These are phyloP conservation scores for Arabidopsis arenosa DNA, from an alignment of 345 rosid species.

Conservation along the genomic window DNA sequence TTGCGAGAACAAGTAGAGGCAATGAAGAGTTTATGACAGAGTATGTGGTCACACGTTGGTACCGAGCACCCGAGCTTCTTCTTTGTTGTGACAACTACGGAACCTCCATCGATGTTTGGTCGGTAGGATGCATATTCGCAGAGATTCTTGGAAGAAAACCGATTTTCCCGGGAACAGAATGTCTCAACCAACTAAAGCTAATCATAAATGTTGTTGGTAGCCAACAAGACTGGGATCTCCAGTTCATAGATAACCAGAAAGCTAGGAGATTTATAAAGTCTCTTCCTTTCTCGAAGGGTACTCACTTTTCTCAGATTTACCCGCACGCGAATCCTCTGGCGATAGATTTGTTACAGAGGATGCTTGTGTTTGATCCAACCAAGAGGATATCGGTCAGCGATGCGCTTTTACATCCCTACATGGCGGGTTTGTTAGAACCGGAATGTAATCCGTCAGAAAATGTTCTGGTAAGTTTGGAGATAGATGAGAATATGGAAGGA, in stretches of 20 bases:
- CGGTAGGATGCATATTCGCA: conserved; percentile 88
- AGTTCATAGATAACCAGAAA: conserved; percentile 67
- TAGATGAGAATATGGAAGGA: conserved; percentile 67
- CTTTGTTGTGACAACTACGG: conserved; percentile 85
- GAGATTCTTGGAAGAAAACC: conserved; percentile 89
- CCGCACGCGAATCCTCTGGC: conserved; percentile 73
- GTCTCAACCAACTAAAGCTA: conserved; percentile 82
- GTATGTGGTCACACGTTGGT: conserved; percentile 65
- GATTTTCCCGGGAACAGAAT: conserved; percentile 79
- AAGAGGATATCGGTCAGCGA: conserved; percentile 73
- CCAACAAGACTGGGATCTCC: conserved; percentile 73
- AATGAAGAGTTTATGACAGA: conserved; percentile 70
- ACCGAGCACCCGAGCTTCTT: conserved; percentile 88
- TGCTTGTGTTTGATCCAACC: conserved; percentile 85
- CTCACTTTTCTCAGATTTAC: conserved; percentile 56
- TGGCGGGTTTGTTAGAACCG: conserved; percentile 64
- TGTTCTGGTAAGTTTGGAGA: conserved; percentile 66
- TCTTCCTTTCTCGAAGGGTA: conserved; percentile 60
- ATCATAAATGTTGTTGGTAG: conserved; percentile 80
- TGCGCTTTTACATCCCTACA: conserved; percentile 82
- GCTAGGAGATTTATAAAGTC: conserved; percentile 67
- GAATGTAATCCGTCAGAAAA: conserved; percentile 56
- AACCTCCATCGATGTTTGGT: conserved; percentile 85
- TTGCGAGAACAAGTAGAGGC: conserved; percentile 76
- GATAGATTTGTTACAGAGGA: conserved; percentile 69